Evolutionary conservation across 768 basidiomycete species (phyloP).

Genomic region (Lyophyllum shimeji): DNA sequence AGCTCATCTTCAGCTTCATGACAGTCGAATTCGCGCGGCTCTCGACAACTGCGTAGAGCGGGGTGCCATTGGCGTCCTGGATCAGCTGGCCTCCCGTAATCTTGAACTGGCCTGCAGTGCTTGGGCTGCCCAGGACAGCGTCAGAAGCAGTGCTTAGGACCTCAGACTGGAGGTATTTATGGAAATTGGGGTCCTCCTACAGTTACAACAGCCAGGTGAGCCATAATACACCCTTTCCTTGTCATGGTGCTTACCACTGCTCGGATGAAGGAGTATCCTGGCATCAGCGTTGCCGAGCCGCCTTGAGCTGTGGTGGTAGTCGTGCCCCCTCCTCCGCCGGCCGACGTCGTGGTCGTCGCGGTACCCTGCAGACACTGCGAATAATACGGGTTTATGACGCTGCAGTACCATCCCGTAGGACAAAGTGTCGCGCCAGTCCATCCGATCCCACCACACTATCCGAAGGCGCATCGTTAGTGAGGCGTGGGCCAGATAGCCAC

Average conservation of each 20-base stretch:
- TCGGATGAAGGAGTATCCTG: conserved; percentile 57
- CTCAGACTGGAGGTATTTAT: conserved; percentile 59
- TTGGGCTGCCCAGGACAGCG: conserved; percentile 53
- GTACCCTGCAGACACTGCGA: conserved; percentile 55
- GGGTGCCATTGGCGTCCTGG: conserved; percentile 42
- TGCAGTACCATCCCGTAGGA: conserved; percentile 46
- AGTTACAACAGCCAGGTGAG: not conserved
- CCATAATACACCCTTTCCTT: not conserved
- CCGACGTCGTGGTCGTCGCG: conserved; percentile 32
- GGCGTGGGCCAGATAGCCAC: not conserved
- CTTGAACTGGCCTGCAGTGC: conserved; percentile 56
- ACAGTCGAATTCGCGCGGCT: conserved; percentile 43
- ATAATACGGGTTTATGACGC: conserved; percentile 44
- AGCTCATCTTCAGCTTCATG: conserved; percentile 47
- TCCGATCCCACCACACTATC: conserved; percentile 53
- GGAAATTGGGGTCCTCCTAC: conserved; percentile 59
- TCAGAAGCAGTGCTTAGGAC: conserved; percentile 38
- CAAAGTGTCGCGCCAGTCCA: conserved; percentile 54
- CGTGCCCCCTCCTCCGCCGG: conserved; percentile 28
- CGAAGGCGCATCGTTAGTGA: not conserved
- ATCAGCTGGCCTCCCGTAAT: conserved; percentile 55
- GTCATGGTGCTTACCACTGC: conserved; percentile 40
- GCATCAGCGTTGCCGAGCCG: conserved; percentile 41
- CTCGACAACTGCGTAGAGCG: conserved; percentile 33
- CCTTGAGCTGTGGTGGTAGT: conserved; percentile 26